A percentile compares a stretch with the other conserved stretches of the same genome.
phyloP scores from a whole-genome alignment of 352 stramenopile genomes.

The Blastocystis sp. region DNA sequence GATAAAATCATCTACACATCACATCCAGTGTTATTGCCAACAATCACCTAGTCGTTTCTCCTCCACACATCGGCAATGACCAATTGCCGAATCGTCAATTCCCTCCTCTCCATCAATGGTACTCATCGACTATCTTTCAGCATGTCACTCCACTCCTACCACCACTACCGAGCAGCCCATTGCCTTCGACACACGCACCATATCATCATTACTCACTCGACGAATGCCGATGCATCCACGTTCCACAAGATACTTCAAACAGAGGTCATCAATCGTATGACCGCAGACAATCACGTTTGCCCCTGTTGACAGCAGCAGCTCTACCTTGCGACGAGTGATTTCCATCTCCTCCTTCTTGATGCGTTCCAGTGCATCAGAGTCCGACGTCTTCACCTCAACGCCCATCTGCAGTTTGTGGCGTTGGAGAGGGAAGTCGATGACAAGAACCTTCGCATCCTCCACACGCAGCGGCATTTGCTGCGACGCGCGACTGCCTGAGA shows the following conservation, averaged over 20 bases:
- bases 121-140: conserved; percentile 84
- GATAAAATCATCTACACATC: conserved; percentile 83
- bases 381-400: conserved; percentile 73
- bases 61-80: conserved; percentile 82
- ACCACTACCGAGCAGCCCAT: conserved; percentile 85
- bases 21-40: neutral
- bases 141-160: neutral
- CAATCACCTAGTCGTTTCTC: conserved; percentile 91
- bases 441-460: conserved; percentile 86
- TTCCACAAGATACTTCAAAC: conserved; percentile 99
- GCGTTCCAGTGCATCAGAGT: conserved; percentile 80
- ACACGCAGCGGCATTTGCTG: conserved; percentile 92
- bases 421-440: conserved; percentile 97
- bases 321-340: conserved; percentile 99
- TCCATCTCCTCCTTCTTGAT: conserved; percentile 98
- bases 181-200: conserved; percentile 94
- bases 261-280: conserved; percentile 98
- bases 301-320: conserved; percentile 94
- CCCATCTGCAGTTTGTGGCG: conserved; percentile 94
- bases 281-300: conserved; percentile 98
- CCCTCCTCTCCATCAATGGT: conserved; percentile 95
- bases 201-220: conserved; percentile 93
- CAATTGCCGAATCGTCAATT: conserved; percentile 86
- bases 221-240: conserved; percentile 88
- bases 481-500: conserved; percentile 90